Conservation (phyloP, 2,329 filamentous ascomycete genomes). For the Phyllosticta citrichinensis region DNA sequence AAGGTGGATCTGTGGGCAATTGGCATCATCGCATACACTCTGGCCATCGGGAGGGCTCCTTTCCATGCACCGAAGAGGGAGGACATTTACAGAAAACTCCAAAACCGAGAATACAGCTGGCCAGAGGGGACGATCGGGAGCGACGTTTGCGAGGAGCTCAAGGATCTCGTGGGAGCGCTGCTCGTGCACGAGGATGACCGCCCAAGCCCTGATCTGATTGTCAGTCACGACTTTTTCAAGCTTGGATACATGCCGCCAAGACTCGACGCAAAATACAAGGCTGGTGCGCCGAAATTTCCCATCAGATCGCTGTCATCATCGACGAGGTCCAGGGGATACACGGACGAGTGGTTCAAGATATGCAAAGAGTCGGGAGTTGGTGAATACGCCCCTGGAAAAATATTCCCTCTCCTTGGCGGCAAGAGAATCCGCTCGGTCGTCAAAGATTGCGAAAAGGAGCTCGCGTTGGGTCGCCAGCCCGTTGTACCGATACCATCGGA, state of each 20-base stretch:
- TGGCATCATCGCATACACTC: conserved; percentile 96
- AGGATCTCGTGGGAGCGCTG: conserved; percentile 67
- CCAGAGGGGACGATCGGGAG: conserved; percentile 57
- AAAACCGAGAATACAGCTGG: conserved; percentile 71
- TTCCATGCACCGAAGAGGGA: conserved; percentile 89
- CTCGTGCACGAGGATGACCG: conserved; percentile 65
- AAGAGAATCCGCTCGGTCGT: conserved; percentile 40
- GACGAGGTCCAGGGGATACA: conserved; percentile 30
- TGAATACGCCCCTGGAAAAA: conserved; percentile 35
- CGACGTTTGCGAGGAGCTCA: conserved; percentile 64
- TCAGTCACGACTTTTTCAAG: conserved; percentile 71
- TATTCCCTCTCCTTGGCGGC: conserved; percentile 37
- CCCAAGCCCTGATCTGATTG: conserved; percentile 66
- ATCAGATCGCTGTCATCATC: conserved; percentile 18
- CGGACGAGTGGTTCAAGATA: conserved; percentile 40
- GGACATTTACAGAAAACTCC: conserved; percentile 64
- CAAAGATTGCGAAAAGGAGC: conserved; percentile 40
- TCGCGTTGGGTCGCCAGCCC: conserved; percentile 37
- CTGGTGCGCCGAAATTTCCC: conserved; percentile 37
- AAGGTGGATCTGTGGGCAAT: conserved; percentile 98
- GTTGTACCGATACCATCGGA: conserved; percentile 40
- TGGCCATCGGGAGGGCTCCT: conserved; percentile 91
- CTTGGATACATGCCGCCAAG: conserved; percentile 59
- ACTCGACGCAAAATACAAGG: conserved; percentile 36
- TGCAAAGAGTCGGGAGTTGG: conserved; percentile 42